phyloP scores from a whole-genome alignment of 306 rosid genomes.

The Trifolium dubium region DNA sequence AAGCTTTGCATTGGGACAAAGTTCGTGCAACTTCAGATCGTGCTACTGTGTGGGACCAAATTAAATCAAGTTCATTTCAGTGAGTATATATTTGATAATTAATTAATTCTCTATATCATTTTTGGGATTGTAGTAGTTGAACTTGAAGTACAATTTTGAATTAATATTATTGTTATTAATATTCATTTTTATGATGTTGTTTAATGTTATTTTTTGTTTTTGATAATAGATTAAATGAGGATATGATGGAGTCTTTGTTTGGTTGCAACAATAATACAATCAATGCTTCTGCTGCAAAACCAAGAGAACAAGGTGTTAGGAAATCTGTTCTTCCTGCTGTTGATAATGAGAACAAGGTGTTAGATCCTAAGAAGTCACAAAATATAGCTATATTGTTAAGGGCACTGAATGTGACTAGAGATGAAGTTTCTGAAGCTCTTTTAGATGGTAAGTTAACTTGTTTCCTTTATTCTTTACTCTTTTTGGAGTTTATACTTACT shows the following conservation, averaged over 20 bases:
- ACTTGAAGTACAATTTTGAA: neutral
- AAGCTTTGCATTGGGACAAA: slow-evolving; percentile 97
- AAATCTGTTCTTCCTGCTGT: slow-evolving; percentile 75
- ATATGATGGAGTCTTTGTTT: slow-evolving; percentile 95
- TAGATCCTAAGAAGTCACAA: slow-evolving; percentile 97
- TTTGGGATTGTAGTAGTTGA: neutral
- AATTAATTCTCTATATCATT: neutral
- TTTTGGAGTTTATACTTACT: slow-evolving; percentile 25
- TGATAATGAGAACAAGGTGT: slow-evolving; percentile 77
- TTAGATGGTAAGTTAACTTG: slow-evolving; percentile 64
- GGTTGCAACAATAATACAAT: slow-evolving; percentile 76
- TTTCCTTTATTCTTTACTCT: slow-evolving; percentile 27
- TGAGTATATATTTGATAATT: slow-evolving; percentile 47
- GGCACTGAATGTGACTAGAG: slow-evolving; percentile 91
- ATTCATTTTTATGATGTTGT: neutral
- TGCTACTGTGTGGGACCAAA: slow-evolving; percentile 98
- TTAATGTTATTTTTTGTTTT: slow-evolving; percentile 11
- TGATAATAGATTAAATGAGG: slow-evolving; percentile 77
- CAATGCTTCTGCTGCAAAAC: slow-evolving; percentile 54
- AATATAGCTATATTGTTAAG: slow-evolving; percentile 91
- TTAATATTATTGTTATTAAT: neutral
- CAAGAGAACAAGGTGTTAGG: slow-evolving; percentile 62
- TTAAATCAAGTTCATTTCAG: slow-evolving; percentile 97
- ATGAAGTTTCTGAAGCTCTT: slow-evolving; percentile 95
- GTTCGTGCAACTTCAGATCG: slow-evolving; percentile 95